phyloP scores from a whole-genome alignment of 2,329 filamentous ascomycete genomes.

The Bipolaris cookei region DNA sequence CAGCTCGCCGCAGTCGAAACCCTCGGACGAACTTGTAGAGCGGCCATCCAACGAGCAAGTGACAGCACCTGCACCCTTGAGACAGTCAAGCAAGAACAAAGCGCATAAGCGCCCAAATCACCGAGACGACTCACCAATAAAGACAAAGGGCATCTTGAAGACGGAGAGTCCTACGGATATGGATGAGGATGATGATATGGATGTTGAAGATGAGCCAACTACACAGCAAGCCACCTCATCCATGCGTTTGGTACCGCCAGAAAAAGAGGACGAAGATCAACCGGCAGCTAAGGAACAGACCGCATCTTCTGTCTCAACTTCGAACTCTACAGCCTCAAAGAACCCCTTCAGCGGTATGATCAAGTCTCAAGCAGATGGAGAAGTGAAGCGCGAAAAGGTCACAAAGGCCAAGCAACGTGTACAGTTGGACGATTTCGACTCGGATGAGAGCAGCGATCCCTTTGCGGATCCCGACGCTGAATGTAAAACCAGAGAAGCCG shows the following conservation, averaged over 20 bases:
- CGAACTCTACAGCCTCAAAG: conserved; percentile 35
- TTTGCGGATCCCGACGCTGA: conserved; percentile 50
- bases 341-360: conserved; percentile 41
- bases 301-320: conserved; percentile 27
- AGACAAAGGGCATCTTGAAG: conserved; percentile 42
- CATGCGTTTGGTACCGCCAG: conserved; percentile 46
- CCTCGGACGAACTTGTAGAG: conserved; percentile 38
- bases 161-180: conserved; percentile 40
- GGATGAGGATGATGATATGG: conserved; percentile 25
- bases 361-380: conserved; percentile 49
- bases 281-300: conserved; percentile 28
- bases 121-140: conserved; percentile 43
- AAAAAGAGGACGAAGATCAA: conserved; percentile 27
- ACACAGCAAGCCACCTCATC: conserved; percentile 33
- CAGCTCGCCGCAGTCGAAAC: conserved; percentile 44
- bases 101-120: conserved; percentile 44
- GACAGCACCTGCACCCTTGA: conserved; percentile 29
- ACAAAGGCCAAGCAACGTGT: conserved; percentile 67
- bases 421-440: conserved; percentile 74
- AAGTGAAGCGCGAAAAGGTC: conserved; percentile 63
- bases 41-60: conserved; percentile 40
- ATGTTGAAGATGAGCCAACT: conserved; percentile 20
- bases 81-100: conserved; percentile 49
- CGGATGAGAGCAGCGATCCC: conserved; percentile 58
- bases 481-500: conserved; percentile 30